phyloP scores from a whole-genome alignment of 2,329 filamentous ascomycete genomes.

The Botryotinia calthae region DNA sequence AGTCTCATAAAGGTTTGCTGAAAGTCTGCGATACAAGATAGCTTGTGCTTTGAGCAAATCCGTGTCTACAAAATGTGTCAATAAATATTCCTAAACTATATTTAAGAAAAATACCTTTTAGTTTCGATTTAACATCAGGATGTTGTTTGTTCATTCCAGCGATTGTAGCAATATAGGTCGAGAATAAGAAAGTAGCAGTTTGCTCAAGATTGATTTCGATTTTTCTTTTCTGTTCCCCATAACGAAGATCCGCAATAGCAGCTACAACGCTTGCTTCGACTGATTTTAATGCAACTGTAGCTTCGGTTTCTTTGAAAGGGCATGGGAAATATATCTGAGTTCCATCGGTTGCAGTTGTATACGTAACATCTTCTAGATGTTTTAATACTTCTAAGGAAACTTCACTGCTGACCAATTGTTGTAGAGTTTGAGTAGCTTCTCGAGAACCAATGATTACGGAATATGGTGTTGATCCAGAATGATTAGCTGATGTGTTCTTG shows the following conservation, averaged over 20 bases:
- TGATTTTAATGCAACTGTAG: conserved; percentile 45
- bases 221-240: conserved; percentile 43
- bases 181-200: conserved; percentile 56
- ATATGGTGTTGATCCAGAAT: conserved; percentile 22
- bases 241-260: conserved; percentile 56
- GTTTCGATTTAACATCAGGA: conserved; percentile 46
- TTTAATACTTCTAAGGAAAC: conserved; percentile 29
- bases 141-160: conserved; percentile 51
- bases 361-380: conserved; percentile 31
- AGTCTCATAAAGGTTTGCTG: conserved; percentile 69
- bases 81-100: background rate
- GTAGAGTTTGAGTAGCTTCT: conserved; percentile 29
- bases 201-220: conserved; percentile 54
- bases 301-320: conserved; percentile 49
- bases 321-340: conserved; percentile 45
- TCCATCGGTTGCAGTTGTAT: conserved; percentile 32
- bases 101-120: conserved; percentile 40
- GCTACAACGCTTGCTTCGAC: conserved; percentile 51
- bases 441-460: conserved; percentile 32
- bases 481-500: background rate
- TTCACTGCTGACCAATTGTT: conserved; percentile 25
- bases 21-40: conserved; percentile 67
- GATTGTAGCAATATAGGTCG: conserved; percentile 56
- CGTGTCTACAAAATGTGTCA: conserved; percentile 53
- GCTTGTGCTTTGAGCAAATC: conserved; percentile 70